Base-by-base conservation (phyloP, 345 rosid species). In the Tarenaya hassleriana region DNA sequence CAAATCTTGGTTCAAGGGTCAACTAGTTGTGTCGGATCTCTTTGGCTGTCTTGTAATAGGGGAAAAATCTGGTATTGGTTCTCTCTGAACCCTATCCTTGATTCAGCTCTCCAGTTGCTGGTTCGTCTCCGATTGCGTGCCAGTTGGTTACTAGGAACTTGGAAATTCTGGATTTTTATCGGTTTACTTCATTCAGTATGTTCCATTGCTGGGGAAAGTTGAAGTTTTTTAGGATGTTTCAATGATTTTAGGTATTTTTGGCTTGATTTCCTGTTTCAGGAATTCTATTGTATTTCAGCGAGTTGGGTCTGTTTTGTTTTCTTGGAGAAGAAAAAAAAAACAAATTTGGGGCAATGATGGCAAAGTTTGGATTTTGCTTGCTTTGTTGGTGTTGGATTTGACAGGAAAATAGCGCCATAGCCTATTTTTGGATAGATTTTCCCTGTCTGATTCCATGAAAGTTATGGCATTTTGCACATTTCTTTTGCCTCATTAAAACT, bases 331-430 rank as follows among this genome's bases (percentile, higher is more conserved):
- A 10, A 41, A 33, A 31, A 16, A 18, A 2, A 13, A 14, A 19
- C 3, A 21, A 7, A 57, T 18, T 16, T 29, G 6, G 44, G 19
- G 19, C 4, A 48, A 7, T 8, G 20, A 39, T 21, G 12, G 9
- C 4, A n/a, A n/a, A 14, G 11, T 63, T 31, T 52, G 41, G 67
- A 52, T 58, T 61, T 59, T 60, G 5, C 7, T 34, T 55, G 47
- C 20, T 54, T 47, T 31, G n/a, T 18, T 47, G 32, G 12, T 3
- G 20, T 43, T 47, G 53, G 43, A 53, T 45, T 58, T 52, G 55
- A 24, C 49, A 15, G 34, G 14, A 15, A 12, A 10, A 12, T 24
- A 12, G 2, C 3, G 5, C 41, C 16, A 19, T 19, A 20, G 18
- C 4, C 14, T 18, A 4, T 11, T 14, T 45, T 4, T 37, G 20